Conservation (phyloP, 495 filamentous ascomycete genomes). For the Neurospora sp. region DNA sequence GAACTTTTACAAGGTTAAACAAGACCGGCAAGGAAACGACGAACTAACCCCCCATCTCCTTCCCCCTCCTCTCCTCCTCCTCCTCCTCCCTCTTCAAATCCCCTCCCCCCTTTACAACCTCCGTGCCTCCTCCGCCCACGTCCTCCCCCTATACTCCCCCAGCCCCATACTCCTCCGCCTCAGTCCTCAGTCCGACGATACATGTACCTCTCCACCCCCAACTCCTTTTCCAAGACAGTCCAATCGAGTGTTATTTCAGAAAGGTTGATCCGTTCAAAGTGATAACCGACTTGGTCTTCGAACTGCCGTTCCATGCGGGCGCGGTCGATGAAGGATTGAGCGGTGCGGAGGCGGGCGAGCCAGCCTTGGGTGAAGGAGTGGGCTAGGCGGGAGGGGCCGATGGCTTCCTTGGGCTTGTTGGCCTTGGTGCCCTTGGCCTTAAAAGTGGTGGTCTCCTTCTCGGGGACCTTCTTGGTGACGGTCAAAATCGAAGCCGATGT, state of each 20-base stretch:
- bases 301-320: slow-evolving; percentile 11
- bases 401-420: not conserved
- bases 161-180: not conserved
- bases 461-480: no score
- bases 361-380: slow-evolving; percentile 18
- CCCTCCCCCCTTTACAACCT: not conserved
- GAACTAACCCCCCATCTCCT: not conserved
- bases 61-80: not conserved
- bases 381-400: slow-evolving; percentile 6
- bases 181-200: not conserved
- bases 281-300: not conserved
- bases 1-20: no score
- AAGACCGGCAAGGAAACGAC: no score
- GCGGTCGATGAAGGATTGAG: slow-evolving; percentile 10
- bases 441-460: no score
- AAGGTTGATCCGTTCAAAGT: not conserved
- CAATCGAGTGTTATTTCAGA: not conserved
- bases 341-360: slow-evolving; percentile 9
- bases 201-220: not conserved
- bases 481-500: no score
- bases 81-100: not conserved
- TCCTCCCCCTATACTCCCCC: no score
- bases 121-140: no score
- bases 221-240: not conserved
- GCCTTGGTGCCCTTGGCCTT: no score